Conservation (phyloP, 495 filamentous ascomycete species). For the Penicillium soppii region DNA sequence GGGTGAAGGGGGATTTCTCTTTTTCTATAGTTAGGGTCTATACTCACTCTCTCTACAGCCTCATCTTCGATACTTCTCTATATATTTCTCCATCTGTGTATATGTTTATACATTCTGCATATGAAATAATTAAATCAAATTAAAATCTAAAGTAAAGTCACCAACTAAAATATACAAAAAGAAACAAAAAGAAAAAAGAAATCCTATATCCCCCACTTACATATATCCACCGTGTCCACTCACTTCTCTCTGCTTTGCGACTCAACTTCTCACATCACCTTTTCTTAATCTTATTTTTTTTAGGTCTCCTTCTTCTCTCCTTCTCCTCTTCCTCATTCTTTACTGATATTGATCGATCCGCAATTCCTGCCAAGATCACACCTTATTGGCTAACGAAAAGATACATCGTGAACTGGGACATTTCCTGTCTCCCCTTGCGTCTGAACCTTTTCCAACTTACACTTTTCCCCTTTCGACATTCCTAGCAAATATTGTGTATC, state of each 20-base stretch:
- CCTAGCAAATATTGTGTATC: constrained; percentile 10
- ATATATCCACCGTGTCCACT: constrained; percentile 9
- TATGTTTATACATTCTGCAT: no score
- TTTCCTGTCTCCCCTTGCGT: constrained; percentile 33
- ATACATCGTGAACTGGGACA: constrained; percentile 20
- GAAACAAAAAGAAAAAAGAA: not conserved
- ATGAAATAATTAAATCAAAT: no score
- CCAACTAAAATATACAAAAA: constrained; percentile 1
- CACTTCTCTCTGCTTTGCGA: not conserved
- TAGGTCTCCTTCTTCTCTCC: not conserved
- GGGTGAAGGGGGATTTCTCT: constrained; percentile 1
- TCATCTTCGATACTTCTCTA: no score
- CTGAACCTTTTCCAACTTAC: constrained; percentile 8
- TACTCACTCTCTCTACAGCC: no score
- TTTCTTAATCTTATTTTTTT: not conserved
- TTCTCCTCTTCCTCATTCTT: not conserved
- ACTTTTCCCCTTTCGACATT: constrained; percentile 13
- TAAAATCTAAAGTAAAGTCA: no score
- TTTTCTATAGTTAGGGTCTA: no score
- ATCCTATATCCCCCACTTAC: not conserved
- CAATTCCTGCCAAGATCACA: constrained; percentile 26
- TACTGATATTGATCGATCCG: not conserved
- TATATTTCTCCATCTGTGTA: no score
- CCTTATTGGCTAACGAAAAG: constrained; percentile 25
- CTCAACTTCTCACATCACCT: not conserved